Evolutionary conservation across 176 grass and related monocot species (phyloP).

Genomic region (Coix lacrymajobi): DNA sequence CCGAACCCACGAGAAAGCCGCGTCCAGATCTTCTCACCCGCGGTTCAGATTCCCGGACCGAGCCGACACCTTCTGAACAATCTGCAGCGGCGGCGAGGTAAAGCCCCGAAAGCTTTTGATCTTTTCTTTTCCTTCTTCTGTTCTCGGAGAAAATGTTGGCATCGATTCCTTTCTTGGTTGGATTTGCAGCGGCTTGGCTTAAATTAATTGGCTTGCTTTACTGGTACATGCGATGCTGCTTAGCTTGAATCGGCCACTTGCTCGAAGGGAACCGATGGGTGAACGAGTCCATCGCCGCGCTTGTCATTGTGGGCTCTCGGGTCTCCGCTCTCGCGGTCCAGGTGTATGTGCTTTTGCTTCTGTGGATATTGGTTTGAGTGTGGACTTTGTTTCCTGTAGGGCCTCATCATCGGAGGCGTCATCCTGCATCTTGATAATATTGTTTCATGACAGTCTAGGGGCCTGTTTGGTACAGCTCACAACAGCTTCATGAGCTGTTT

Average conservation of each 20-base stretch:
- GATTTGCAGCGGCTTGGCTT: too few relatives aligned
- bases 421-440: too few relatives aligned
- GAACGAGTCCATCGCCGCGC: conserved; percentile 82
- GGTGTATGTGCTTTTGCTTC: conserved; percentile 21
- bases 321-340: background rate
- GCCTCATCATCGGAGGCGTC: too few relatives aligned
- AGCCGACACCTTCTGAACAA: background rate
- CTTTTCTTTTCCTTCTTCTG: background rate
- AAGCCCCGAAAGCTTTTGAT: too few relatives aligned
- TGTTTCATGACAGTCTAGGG: conserved; percentile 55
- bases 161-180: background rate
- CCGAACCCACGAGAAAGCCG: background rate
- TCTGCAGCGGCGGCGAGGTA: conserved; percentile 2
- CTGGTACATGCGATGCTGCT: too few relatives aligned
- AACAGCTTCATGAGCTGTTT: too few relatives aligned
- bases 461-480: too few relatives aligned
- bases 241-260: conserved; percentile 52
- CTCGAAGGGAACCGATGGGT: conserved; percentile 87
- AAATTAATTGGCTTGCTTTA: too few relatives aligned
- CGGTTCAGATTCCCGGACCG: conserved; percentile 16
- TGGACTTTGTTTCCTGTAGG: background rate
- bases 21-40: conserved; percentile 9
- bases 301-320: conserved; percentile 46
- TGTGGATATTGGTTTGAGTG: background rate
- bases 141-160: background rate